A percentile compares a stretch with the other conserved stretches of the same genome.
Evolutionary conservation across 2,329 filamentous ascomycete genomes (phyloP).

Genomic region (Pezizomycotina sp.): DNA sequence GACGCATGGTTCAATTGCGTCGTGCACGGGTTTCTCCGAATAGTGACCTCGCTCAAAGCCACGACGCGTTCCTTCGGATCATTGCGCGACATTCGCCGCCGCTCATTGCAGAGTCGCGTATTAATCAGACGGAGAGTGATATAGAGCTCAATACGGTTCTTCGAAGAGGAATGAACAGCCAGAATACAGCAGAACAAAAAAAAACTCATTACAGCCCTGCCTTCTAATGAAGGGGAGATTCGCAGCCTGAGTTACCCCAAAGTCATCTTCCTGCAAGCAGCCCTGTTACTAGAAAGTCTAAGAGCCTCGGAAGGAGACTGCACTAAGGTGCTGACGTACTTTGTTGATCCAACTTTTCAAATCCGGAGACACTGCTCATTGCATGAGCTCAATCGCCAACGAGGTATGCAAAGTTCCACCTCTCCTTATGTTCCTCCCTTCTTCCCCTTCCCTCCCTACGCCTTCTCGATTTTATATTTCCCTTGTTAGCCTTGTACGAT

Average conservation of each 20-base stretch:
- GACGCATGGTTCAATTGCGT: constrained; percentile 98
- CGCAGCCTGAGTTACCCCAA: constrained; percentile 73
- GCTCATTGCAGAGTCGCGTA: constrained; percentile 71
- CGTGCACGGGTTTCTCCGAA: constrained; percentile 72
- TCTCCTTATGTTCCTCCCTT: background rate
- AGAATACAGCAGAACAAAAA: constrained; percentile 66
- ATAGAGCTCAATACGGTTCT: constrained; percentile 92
- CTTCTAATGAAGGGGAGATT: constrained; percentile 61
- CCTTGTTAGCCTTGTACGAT: no score
- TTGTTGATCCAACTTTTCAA: constrained; percentile 76
- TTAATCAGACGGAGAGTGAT: constrained; percentile 83
- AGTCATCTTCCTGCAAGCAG: constrained; percentile 78
- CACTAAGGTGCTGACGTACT: constrained; percentile 77
- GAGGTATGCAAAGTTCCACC: background rate
- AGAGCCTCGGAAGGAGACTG: constrained; percentile 77
- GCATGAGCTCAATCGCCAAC: constrained; percentile 45
- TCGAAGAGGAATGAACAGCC: constrained; percentile 64
- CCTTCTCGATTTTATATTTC: no score
- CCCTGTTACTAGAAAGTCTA: constrained; percentile 74
- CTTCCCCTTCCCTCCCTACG: no score
- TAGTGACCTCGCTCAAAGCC: constrained; percentile 55
- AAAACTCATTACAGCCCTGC: constrained; percentile 54
- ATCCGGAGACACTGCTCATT: constrained; percentile 42
- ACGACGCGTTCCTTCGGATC: constrained; percentile 59
- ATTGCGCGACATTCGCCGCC: constrained; percentile 79